Evolutionary conservation across 2,329 filamentous ascomycete genomes (phyloP), one percentile per base, ranked within the genome.

Genomic region (Calonectria ilicicola): DNA sequence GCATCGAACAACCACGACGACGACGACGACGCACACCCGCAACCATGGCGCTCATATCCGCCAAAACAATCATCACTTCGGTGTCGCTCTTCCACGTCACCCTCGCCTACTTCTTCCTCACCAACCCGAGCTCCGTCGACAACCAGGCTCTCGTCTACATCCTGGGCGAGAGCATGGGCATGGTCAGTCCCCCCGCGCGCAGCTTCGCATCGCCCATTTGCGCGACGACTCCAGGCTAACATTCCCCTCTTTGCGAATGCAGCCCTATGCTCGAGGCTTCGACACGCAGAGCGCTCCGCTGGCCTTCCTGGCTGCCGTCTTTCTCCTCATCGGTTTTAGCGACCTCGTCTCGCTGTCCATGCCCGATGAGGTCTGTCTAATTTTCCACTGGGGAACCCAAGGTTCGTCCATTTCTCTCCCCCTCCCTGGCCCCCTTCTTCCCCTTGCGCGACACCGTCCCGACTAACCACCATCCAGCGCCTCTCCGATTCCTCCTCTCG

Each of bases 11-110:
- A 40, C n/a, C n/a, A n/a, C n/a, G n/a, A n/a, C n/a, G n/a, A n/a
- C n/a, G n/a, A n/a, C n/a, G n/a, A 40, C 32, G 21, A 42, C 44
- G 21, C 35, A 32, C 35, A 32, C 35, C 60, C 60, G 69, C 79
- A 79, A 87, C 66, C 74, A 98, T 98, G 96, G 93, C 91, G 38
- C 87, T 97, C 82, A 89, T 98, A 80, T 95, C 94, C 2, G 92
- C 93, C 73, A 93, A 90, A 81, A 94, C 93, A 10, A 93, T 98
- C 83, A 93, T 98, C 79, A 93, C 94, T 78, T 93, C 92, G 65
- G 87, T 98, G 78, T 94, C 93, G 78, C 90, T 98, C 82, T 95
- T 97, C 86, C 94, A 98, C 85, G 84, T 98, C 76, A 94, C 94
- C 7, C 87, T 97, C 62, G 95, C 93, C 79, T 95, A 93, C 84